Base-by-base conservation (phyloP, 192 early-diverging fungal genomes). In the Linnemannia exigua region DNA sequence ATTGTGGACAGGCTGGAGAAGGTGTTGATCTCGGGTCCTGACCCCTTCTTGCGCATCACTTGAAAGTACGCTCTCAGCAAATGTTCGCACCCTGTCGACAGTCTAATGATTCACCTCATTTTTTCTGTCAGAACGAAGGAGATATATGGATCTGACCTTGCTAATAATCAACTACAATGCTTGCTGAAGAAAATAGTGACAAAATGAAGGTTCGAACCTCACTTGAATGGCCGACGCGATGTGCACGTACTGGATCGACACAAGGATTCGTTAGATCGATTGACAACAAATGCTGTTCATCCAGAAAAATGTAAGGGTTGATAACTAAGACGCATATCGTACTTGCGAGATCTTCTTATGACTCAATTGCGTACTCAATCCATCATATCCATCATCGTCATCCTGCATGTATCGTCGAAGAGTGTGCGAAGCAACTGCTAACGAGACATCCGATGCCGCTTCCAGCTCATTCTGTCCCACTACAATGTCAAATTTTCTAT, bases 401-500 rank as follows among this genome's bases (percentile, higher is more conserved):
- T 47, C 61, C 1, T 3, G 22, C 28, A 68, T 41, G 31, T 25
- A 11, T 33, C 66, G 36, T 38, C 20, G 36, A 46, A 79, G 61
- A 17, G 67, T 79, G 5, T 70, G 70, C 19, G 44, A 15, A 2
- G 79, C 74, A 17, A 86, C 38, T 3, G 36, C 1, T 14, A 37
- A 25, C 2, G 84, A 80, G 5, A 77, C 47, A 20, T 86, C 70
- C 0, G 75, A 76, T 0, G 36, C 70, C 15, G 61, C 74, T 31
- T 74, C 48, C 25, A 67, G 5, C n/a, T 86, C 84, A 20, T 77
- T 28, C 41, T 86, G 84, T n/a, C 63, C 48, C n/a, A 86, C 50
- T 1, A 86, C 70, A 9, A 86, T 67, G 50, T 86, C 84, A 37
- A 86, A 86, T 35, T 75, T 31, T 11, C 84, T 86, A 51, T 1